These are phyloP conservation scores for Macrolepiota dolichaula DNA, from an alignment of 768 basidiomycete genomes.

Conservation along the genomic window DNA sequence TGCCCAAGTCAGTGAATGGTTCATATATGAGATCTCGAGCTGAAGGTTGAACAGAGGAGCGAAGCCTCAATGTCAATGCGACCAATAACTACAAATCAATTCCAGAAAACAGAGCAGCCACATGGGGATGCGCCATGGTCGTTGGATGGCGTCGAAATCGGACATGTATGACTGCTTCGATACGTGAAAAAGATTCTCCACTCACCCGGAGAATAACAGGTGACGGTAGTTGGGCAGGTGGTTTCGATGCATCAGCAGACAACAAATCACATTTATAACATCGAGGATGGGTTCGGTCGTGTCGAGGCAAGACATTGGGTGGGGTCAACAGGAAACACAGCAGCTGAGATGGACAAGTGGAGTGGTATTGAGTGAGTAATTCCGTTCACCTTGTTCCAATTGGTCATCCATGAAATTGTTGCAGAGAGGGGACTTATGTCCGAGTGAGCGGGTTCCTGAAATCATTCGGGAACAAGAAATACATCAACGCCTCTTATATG, in stretches of 20 bases:
- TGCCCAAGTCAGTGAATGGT: conserved; percentile 31
- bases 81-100: conserved; percentile 76
- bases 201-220: conserved; percentile 14
- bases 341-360: conserved; percentile 50
- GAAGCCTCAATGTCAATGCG: conserved; percentile 43
- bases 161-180: conserved; percentile 50
- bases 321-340: conserved; percentile 46
- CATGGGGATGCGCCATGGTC: conserved; percentile 89
- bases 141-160: conserved; percentile 76
- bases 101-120: conserved; percentile 72
- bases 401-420: background rate
- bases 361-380: conserved; percentile 41
- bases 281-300: conserved; percentile 85
- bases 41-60: conserved; percentile 24
- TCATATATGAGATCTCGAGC: background rate
- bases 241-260: conserved; percentile 62
- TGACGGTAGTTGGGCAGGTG: conserved; percentile 44
- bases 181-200: conserved; percentile 1
- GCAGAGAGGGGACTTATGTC: conserved; percentile 74
- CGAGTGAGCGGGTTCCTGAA: conserved; percentile 82
- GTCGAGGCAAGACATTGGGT: conserved; percentile 84
- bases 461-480: conserved; percentile 74
- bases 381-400: background rate
- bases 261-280: conserved; percentile 74
- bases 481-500: conserved; percentile 77